Evolutionary conservation across 352 stramenopile species (phyloP).

Genomic region (Pythium sukuiense): DNA sequence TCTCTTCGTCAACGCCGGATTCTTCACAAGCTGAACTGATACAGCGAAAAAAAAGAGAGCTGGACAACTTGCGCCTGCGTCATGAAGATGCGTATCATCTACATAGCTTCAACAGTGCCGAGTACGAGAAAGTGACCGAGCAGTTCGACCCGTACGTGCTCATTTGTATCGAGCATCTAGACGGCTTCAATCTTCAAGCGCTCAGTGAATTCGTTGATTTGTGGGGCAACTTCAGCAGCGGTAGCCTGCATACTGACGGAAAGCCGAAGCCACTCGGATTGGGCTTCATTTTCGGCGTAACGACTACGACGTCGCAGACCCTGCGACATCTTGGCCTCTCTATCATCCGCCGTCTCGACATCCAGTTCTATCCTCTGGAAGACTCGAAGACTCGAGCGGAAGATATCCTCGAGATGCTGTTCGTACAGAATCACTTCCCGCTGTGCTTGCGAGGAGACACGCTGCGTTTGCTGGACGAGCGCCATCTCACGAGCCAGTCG

Average conservation of each 20-base stretch:
- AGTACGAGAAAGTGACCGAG: constrained; percentile 14
- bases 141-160: constrained; percentile 44
- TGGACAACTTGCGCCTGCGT: constrained; percentile 5
- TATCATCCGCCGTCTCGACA: constrained; percentile 51
- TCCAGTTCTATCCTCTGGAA: constrained; percentile 78
- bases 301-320: constrained; percentile 61
- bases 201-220: constrained; percentile 74
- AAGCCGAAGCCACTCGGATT: constrained; percentile 29
- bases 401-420: constrained; percentile 68
- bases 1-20: background rate
- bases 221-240: constrained; percentile 52
- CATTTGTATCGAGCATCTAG: constrained; percentile 78
- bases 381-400: constrained; percentile 79
- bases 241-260: constrained; percentile 1
- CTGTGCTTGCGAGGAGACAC: constrained; percentile 50
- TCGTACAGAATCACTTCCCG: constrained; percentile 64
- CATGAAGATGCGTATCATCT: constrained; percentile 25
- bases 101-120: constrained; percentile 13
- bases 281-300: constrained; percentile 70
- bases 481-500: constrained; percentile 63
- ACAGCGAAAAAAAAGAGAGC: background rate
- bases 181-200: constrained; percentile 53
- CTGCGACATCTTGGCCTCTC: constrained; percentile 63
- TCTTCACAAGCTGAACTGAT: background rate
- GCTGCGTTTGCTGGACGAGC: constrained; percentile 44